Conservation (phyloP, 1,284 basidiomycete genomes). For the Apiotrichum sp. region DNA sequence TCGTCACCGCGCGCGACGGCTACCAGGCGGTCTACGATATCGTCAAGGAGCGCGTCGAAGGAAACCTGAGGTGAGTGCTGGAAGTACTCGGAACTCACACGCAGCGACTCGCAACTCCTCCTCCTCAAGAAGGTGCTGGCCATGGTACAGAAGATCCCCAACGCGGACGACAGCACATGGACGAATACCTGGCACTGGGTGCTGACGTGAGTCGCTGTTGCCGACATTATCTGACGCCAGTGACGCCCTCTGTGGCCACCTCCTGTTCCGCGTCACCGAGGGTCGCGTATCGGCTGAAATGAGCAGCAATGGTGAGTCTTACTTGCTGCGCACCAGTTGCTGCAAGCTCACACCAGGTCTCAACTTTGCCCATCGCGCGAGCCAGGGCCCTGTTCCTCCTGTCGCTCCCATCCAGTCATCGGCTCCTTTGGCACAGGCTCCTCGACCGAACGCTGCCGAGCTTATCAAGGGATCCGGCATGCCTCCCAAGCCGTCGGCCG, state of each 20-base stretch:
- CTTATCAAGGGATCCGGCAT: slow-evolving; percentile 32
- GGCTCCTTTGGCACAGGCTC: slow-evolving; percentile 40
- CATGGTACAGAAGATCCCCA: slow-evolving; percentile 57
- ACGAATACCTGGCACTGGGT: slow-evolving; percentile 99
- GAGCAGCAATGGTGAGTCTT: slow-evolving; percentile 73
- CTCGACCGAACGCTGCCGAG: slow-evolving; percentile 21
- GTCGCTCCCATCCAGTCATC: slow-evolving; percentile 33
- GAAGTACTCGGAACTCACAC: not conserved
- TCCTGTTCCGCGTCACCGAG: slow-evolving; percentile 83
- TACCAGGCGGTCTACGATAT: slow-evolving; percentile 92
- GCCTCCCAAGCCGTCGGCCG: slow-evolving; percentile 41
- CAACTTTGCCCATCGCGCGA: slow-evolving; percentile 67
- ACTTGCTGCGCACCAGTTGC: not conserved
- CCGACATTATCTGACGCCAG: slow-evolving; percentile 51
- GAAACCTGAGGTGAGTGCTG: slow-evolving; percentile 65
- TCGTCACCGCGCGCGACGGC: slow-evolving; percentile 67
- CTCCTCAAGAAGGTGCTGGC: slow-evolving; percentile 83
- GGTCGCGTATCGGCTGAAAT: slow-evolving; percentile 87
- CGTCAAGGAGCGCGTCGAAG: slow-evolving; percentile 85
- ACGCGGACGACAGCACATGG: slow-evolving; percentile 65
- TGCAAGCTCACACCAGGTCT: slow-evolving; percentile 58
- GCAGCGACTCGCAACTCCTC: slow-evolving; percentile 71
- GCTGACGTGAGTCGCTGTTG: slow-evolving; percentile 48
- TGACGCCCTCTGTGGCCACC: slow-evolving; percentile 84
- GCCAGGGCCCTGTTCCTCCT: slow-evolving; percentile 33